Conservation (phyloP, 2,329 filamentous ascomycete species). For the Fusarium pilosicola region DNA sequence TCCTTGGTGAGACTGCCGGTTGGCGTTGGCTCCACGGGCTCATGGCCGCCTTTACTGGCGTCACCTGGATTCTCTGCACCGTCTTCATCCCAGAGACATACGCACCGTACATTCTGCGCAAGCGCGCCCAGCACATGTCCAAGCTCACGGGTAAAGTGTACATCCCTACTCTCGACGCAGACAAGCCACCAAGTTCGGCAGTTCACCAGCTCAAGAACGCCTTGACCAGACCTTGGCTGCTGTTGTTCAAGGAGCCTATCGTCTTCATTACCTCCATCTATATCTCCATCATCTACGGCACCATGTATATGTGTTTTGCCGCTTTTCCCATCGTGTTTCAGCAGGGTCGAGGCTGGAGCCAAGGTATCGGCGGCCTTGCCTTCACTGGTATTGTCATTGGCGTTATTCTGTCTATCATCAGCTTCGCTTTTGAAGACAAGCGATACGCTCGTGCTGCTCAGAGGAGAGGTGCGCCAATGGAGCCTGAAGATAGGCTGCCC, state of each 20-base stretch:
- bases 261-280: constrained; percentile 72
- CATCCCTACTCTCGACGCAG: constrained; percentile 53
- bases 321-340: constrained; percentile 28
- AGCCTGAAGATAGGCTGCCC: constrained; percentile 1
- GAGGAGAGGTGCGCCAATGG: background rate
- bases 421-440: constrained; percentile 1
- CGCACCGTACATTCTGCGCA: constrained; percentile 39
- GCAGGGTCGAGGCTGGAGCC: constrained; percentile 10
- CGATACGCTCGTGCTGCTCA: background rate
- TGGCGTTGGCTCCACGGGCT: constrained; percentile 62
- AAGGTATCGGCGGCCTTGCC: constrained; percentile 5
- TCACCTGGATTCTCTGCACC: constrained; percentile 50
- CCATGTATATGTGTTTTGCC: constrained; percentile 27
- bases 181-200: constrained; percentile 48
- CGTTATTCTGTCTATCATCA: background rate
- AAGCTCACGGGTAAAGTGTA: constrained; percentile 37
- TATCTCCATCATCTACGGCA: constrained; percentile 60
- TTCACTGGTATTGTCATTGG: constrained; percentile 15
- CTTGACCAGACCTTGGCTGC: constrained; percentile 69
- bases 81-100: constrained; percentile 53
- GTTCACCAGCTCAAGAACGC: constrained; percentile 58
- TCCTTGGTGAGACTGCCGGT: constrained; percentile 63
- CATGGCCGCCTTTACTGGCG: constrained; percentile 54
- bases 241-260: constrained; percentile 76
- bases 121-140: constrained; percentile 36